Conservation (phyloP, 768 basidiomycete species). For the Coprinopsis cinerea region DNA sequence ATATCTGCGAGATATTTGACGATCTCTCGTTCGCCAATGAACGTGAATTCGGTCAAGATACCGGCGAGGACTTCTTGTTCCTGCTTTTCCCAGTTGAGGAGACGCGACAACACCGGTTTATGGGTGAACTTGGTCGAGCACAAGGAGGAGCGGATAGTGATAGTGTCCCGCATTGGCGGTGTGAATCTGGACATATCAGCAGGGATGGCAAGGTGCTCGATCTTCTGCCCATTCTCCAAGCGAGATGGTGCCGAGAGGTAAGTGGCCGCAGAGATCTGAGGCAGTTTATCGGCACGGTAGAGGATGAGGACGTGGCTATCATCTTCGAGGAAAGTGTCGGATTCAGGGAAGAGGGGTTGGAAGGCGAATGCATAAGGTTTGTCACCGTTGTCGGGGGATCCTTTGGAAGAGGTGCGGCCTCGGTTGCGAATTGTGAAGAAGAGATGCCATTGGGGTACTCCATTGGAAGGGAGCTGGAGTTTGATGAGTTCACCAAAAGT, state of each 20-base stretch:
- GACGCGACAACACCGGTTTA: constrained; percentile 73
- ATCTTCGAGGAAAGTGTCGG: constrained; percentile 78
- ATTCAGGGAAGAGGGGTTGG: constrained; percentile 77
- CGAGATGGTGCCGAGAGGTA: constrained; percentile 72
- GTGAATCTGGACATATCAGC: constrained; percentile 60
- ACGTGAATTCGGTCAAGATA: constrained; percentile 79
- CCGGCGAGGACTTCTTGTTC: constrained; percentile 63
- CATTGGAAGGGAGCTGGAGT: constrained; percentile 62
- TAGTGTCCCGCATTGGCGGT: constrained; percentile 67
- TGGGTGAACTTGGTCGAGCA: constrained; percentile 93
- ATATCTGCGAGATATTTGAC: constrained; percentile 89
- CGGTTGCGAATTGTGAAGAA: constrained; percentile 93
- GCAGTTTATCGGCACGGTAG: constrained; percentile 74
- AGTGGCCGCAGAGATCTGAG: constrained; percentile 53
- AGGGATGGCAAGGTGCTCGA: constrained; percentile 53
- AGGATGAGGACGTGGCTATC: constrained; percentile 82
- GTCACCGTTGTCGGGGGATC: constrained; percentile 43
- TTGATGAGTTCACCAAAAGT: constrained; percentile 94
- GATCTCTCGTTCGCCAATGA: constrained; percentile 91
- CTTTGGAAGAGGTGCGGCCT: constrained; percentile 30
- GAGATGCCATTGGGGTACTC: constrained; percentile 76
- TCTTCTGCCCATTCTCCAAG: constrained; percentile 46
- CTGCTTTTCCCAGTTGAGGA: constrained; percentile 78
- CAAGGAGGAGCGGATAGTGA: constrained; percentile 81
- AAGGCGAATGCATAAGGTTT: constrained; percentile 90